Evolutionary conservation across 2,329 filamentous ascomycete genomes (phyloP).

Genomic region (Monosporascus sp.): DNA sequence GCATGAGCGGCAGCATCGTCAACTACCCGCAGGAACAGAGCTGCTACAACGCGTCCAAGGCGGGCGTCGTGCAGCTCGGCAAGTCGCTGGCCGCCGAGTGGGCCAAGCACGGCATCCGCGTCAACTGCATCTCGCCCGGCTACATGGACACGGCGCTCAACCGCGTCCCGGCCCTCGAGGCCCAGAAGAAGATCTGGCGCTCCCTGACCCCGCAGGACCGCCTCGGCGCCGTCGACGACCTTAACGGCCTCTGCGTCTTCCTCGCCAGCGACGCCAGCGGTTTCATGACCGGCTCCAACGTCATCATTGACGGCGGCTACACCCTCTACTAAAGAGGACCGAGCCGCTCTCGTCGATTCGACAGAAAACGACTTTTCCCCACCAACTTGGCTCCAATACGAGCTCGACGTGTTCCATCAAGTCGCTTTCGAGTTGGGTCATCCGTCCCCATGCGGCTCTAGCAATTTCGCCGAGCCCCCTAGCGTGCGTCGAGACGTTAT

Average conservation of each 20-base stretch:
- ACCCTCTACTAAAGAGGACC: slow-evolving; percentile 47
- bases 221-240: slow-evolving; percentile 66
- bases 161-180: slow-evolving; percentile 70
- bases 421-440: too few relatives aligned
- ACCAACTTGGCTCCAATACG: too few relatives aligned
- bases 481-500: too few relatives aligned
- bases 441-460: too few relatives aligned
- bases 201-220: slow-evolving; percentile 68
- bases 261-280: slow-evolving; percentile 65
- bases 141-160: slow-evolving; percentile 85
- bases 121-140: slow-evolving; percentile 79
- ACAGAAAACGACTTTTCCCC: too few relatives aligned
- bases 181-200: slow-evolving; percentile 78
- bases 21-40: slow-evolving; percentile 82
- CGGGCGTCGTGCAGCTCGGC: slow-evolving; percentile 70
- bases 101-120: slow-evolving; percentile 74
- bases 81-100: slow-evolving; percentile 81
- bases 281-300: slow-evolving; percentile 75
- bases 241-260: slow-evolving; percentile 74
- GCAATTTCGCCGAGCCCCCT: too few relatives aligned
- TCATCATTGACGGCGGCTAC: slow-evolving; percentile 67
- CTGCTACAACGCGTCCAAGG: slow-evolving; percentile 81
- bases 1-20: slow-evolving; percentile 78
- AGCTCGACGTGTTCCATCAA: too few relatives aligned
- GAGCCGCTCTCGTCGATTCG: too few relatives aligned